Conservation (phyloP, 768 basidiomycete genomes). For the Phallus indusiatus region DNA sequence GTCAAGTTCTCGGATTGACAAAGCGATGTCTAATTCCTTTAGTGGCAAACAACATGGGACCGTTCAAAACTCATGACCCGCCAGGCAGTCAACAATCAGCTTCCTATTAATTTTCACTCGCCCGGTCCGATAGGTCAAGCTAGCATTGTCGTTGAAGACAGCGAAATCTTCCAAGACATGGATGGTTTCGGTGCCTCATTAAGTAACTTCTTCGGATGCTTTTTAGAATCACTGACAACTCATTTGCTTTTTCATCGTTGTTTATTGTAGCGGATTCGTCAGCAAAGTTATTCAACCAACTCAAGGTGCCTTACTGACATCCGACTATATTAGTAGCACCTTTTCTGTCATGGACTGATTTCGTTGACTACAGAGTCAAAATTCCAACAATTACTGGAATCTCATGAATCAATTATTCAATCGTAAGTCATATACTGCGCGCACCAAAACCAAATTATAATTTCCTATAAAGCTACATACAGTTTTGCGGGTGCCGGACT, state of each 20-base stretch:
- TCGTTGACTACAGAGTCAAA: constrained; percentile 30
- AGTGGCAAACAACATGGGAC: constrained; percentile 29
- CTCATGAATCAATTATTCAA: constrained; percentile 52
- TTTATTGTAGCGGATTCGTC: constrained; percentile 55
- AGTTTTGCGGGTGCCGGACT: constrained; percentile 55
- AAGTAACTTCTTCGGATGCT: constrained; percentile 30
- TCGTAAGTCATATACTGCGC: constrained; percentile 13
- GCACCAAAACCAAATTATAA: background rate
- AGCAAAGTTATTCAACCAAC: constrained; percentile 44
- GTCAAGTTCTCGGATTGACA: background rate
- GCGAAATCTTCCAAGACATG: constrained; percentile 46
- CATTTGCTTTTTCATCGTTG: no score
- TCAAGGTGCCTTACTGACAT: constrained; percentile 41
- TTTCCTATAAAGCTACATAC: constrained; percentile 36
- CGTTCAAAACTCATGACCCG: constrained; percentile 39
- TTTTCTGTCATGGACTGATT: constrained; percentile 1
- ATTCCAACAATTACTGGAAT: constrained; percentile 47
- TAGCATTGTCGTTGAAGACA: constrained; percentile 52
- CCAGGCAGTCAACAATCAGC: constrained; percentile 13
- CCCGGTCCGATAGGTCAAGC: constrained; percentile 49
- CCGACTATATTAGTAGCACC: no score
- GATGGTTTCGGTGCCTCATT: constrained; percentile 58
- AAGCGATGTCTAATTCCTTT: background rate
- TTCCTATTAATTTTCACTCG: constrained; percentile 45
- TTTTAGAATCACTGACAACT: background rate